Base-by-base conservation (phyloP, 371 early-diverging fungal species). In the Haplosporangium sp. region DNA sequence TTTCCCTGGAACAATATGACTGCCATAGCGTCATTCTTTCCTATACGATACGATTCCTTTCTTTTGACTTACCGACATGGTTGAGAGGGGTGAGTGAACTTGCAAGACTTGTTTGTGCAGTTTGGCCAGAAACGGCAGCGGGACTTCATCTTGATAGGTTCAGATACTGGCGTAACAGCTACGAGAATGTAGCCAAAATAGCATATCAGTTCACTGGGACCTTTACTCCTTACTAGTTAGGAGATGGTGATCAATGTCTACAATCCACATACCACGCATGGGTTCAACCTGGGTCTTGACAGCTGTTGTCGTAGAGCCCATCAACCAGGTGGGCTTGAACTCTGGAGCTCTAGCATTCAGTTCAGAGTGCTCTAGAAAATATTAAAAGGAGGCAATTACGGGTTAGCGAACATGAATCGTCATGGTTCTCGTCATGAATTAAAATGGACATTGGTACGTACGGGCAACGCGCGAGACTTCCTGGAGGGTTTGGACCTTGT, bases 61-160 rank as follows among this genome's bases (percentile, higher is more conserved):
- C 11, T 48, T 7, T 1, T 18, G 6, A 53, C 80, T 75, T 86
- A 87, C 87, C 85, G 85, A 73, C 87, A 87, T 11, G 69, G 76
- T 40, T 69, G 75, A 13, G 74, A 74, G 50, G 88, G 86, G 45
- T 88, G 88, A 16, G 72, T 79, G 70, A 83, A 88, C 55, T 88
- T 88, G 81, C 88, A 88, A 55, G 85, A 83, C 62, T 86, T 86
- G 80, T 88, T 88, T 38, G 86, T 88, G 64, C 88, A 88, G 52
- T 71, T 68, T 6, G 88, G 88, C 88, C 88, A 87, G 62, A 83
- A 86, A 51, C 81, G 81, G 57, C 88, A 87, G 18, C 88, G 76
- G 45, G 86, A 80, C 67, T 83, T 85, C 52, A 85, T 74, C 61
- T 74, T 74, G 55, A 43, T 61, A 1, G 46, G 59, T 37, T 67